Evolutionary conservation across 441 rosid species (phyloP), one percentile per base, ranked within the genome.

Genomic region (Pelargonium australe): DNA sequence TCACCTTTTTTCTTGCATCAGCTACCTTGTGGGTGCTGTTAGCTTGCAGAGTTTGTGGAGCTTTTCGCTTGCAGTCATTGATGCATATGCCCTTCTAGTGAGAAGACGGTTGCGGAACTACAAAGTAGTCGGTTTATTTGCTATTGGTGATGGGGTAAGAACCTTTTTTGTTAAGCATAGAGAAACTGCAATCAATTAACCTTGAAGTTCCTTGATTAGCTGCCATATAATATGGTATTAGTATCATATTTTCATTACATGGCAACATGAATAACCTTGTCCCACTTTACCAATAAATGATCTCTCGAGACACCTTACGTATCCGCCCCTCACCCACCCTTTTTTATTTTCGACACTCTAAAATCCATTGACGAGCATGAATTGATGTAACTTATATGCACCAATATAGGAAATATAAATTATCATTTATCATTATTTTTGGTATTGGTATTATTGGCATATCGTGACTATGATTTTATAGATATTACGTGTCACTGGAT

Each of bases 91-190:
- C 25, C 81, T 90, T 49, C 28, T 86, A 70, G 96, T 87, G 72
- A 85, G 73, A 79, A 77, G 94, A 73, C 86, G 88, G 74, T 82
- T 92, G 45, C 77, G 77, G 37, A 90, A 86, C 75, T 75, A 69
- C 62, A 23, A 66, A 4, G 64, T 79, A 61, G 73, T 89, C 63
- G 73, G 81, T 11, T 70, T 92, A 63, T 84, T 92, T 67, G 73
- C 96, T 7, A 72, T 85, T 43, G 95, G 96, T 55, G 95, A 90
- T 73, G 96, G 90, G 87, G 96, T 90, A 83, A 87, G 87, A 69
- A 66, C 12, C 19, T 67, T 20, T 47, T 40, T 25, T 64, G 61
- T 31, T 57, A 62, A 63, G 66, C 57, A 34, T 45, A 37, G 51
- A 7, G 51, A 19, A 13, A n/a, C 70, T 47, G 41, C 57, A 65